Evolutionary conservation across 108 stramenopile species (phyloP), one percentile per base, ranked within the genome.

Genomic region (Nitzschia inconspicua): DNA sequence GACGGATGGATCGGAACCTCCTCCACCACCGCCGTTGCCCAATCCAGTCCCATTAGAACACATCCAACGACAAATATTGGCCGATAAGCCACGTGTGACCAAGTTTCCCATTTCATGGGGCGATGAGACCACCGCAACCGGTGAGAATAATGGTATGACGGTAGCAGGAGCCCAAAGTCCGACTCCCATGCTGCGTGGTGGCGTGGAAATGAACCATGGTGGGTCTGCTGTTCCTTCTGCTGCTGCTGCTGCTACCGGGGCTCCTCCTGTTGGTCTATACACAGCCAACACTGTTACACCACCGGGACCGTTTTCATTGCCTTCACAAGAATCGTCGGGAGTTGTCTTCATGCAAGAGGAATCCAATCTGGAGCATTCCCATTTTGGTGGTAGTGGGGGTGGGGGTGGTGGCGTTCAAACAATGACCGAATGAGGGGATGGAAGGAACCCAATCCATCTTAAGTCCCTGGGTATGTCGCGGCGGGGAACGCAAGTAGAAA

Each of bases 81-180:
- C 95, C 4, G 98, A 97, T 58, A 93, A 97, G 68, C 98, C 98
- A 3, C 78, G 96, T 9, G 96, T 98, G 4, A 98, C 98, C 7
- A 84, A 95, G 53, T 97, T 96, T 78, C 84, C 92, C 2, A 96
- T 97, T 66, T 78, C 86, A 39, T 97, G 96, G 96, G 81, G 78
- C 3, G 80, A 76, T 37, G 72, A 70, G 25, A 26, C 42, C 19
- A 3, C 35, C 9, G 26, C 43, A 46, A 32, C 48, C 36, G 14
- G 19, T 18, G n/a, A n/a, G n/a, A n/a, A n/a, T 2, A 10, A 49
- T 49, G 25, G n/a, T 7, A 49, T 29, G 48, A 23, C 53, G 32
- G 35, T 2, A 18, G 53, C 30, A 4, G 16, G 16, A 6, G 23
- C 52, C 35, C 16, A 16, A 2, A 24, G 22, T 2, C 24, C 36